Conservation (phyloP, 441 rosid species). For the Pelargonium citronellum region DNA sequence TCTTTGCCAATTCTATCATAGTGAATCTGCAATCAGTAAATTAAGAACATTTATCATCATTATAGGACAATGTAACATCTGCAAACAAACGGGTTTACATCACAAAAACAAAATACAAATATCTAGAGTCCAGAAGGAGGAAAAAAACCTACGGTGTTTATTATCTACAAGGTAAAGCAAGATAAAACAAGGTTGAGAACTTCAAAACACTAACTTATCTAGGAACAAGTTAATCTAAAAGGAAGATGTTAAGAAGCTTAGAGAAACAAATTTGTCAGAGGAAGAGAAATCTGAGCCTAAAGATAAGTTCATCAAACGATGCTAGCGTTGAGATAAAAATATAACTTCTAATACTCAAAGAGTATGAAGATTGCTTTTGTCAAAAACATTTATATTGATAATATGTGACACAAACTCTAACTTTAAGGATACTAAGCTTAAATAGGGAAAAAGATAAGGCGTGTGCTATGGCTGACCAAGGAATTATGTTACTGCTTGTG, state of each 20-base stretch:
- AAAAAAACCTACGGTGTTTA: neutral
- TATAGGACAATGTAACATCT: neutral
- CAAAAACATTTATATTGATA: neutral
- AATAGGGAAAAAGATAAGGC: neutral
- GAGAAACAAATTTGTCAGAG: neutral
- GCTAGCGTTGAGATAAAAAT: neutral
- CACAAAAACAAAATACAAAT: neutral
- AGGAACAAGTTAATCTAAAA: neutral
- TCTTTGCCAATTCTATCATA: slow-evolving; percentile 85
- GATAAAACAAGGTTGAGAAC: neutral
- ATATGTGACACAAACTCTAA: neutral
- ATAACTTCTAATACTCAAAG: neutral
- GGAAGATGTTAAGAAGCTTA: neutral
- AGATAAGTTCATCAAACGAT: neutral
- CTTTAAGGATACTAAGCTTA: neutral
- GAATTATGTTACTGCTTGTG: neutral
- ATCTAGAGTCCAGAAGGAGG: neutral
- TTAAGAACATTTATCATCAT: slow-evolving; percentile 12
- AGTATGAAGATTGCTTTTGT: neutral
- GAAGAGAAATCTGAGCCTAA: neutral
- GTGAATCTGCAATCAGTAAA: slow-evolving; percentile 61
- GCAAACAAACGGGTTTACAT: neutral
- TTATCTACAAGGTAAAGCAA: neutral
- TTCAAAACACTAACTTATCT: no score
- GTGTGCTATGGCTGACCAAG: neutral